Evolutionary conservation across 2,329 filamentous ascomycete genomes (phyloP), one percentile per base, ranked within the genome.

Genomic region (Beauveria scarabaeidicola): DNA sequence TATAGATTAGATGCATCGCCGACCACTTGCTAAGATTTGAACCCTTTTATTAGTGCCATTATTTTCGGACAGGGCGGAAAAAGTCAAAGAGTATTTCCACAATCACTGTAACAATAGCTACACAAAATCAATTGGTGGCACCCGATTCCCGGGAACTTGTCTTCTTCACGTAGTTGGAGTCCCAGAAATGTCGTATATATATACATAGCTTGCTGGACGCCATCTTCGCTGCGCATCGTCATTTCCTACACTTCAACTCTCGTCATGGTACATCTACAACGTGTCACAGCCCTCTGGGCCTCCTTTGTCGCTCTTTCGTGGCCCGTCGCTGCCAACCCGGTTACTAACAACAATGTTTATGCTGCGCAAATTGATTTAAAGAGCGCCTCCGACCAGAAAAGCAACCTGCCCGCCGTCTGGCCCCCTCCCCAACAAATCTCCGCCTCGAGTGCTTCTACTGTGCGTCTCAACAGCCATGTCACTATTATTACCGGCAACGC

Each of bases 351-450:
- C 44, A 29, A 46, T 23, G 27, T 17, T 5, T 36, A 21, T 36
- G 36, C 21, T 23, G 46, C 54, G n/a, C 54, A 58, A n/a, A 17
- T 51, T 32, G 46, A 43, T 13, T 38, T 58, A 21, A 43, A 19
- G 5, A 11, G 54, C 44, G 23, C 32, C 25, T 29, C 25, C 3
- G 13, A 27, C n/a, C n/a, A 29, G 17, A 43, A 48, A 36, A 41
- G 29, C 38, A n/a, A 19, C 36, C 10, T 61, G 1, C 62, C 60
- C 10, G 11, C 40, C 5, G 46, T 63, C 21, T 63, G 55, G 62
- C 62, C 62, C 10, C 60, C 57, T 38, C 62, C 62, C 3, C 62
- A 63, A 25, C 23, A 63, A 15, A 58, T 63, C n/a, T 60, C 62
- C 44, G 25, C 7, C 38, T 32, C 47, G 9, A 17, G 13, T n/a